Evolutionary conservation across 441 rosid genomes (phyloP), one percentile per base, ranked within the genome.

Genomic region (Francoa sonchifolia): DNA sequence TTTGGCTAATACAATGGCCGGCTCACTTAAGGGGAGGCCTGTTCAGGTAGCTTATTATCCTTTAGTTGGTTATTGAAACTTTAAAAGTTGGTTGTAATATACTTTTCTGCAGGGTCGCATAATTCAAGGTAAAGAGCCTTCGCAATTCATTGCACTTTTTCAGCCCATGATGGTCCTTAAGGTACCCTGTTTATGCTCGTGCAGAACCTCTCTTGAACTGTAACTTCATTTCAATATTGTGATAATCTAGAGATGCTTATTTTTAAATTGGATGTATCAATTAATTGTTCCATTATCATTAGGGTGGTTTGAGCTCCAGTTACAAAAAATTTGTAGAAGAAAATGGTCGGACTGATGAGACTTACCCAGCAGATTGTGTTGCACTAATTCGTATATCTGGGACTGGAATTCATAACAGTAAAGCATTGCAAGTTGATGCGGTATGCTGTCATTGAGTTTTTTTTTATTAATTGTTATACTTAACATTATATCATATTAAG

Each of bases 271-370:
- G 33, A 11, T 19, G 28, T 10, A 5, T 22, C 12, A 22, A 10
- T 19, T 16, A n/a, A 33, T 6, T 8, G 18, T 43, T 21, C 16
- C 11, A 19, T 36, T 30, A 7, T 42, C 21, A 55, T 15, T 46
- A 92, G 99, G 97, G 99, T 57, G 99, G 99, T 50, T 53, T 81
- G 69, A 75, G 95, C 74, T 73, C 89, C 43, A 82, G 95, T 42
- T 92, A 83, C 72, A 81, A 79, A 52, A 77, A 65, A 4, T 58
- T 37, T 4, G 31, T 77, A 52, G 76, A 62, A 46, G 94, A 78
- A 36, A 73, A 68, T 59, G 82, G 74, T 48, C 56, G 54, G 60
- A 22, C 66, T 4, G 97, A 92, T 55, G 94, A 79, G 62, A 77
- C 94, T 39, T 92, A 82, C 53, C 59, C 87, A 3, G 23, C 69